Evolutionary conservation across 2,329 filamentous ascomycete species (phyloP).

Genomic region (Fusarium sp.): DNA sequence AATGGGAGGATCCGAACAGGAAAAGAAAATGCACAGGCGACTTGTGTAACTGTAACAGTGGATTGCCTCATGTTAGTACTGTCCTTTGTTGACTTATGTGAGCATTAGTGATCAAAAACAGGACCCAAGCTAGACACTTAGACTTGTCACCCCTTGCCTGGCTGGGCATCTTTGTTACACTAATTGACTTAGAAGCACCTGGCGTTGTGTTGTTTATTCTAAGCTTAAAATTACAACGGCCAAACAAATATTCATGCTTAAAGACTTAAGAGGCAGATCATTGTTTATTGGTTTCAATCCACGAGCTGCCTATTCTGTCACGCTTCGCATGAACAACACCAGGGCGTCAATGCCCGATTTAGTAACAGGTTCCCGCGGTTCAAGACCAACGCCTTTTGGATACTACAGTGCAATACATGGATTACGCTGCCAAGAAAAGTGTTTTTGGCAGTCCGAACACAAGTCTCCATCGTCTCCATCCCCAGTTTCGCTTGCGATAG

Average conservation of each 20-base stretch:
- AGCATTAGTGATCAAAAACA: conserved; percentile 38
- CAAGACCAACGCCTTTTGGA: conserved; percentile 14
- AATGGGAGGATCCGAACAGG: conserved; percentile 1
- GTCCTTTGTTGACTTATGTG: conserved; percentile 32
- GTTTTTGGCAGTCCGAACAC: conserved; percentile 1
- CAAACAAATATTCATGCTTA: conserved; percentile 15
- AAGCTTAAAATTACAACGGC: conserved; percentile 21
- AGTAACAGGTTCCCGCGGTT: conserved; percentile 16
- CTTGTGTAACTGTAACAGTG: conserved; percentile 25
- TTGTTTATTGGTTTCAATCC: background rate
- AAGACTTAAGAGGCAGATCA: background rate
- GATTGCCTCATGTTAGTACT: conserved; percentile 24
- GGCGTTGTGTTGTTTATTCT: conserved; percentile 4
- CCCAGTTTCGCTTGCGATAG: conserved; percentile 3
- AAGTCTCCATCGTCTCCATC: conserved; percentile 2
- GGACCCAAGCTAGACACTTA: too few relatives aligned
- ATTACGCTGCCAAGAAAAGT: conserved; percentile 14
- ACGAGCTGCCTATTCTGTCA: too few relatives aligned
- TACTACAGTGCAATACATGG: conserved; percentile 3
- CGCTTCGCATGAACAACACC: background rate
- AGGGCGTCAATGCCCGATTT: conserved; percentile 1
- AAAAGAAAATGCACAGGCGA: background rate
- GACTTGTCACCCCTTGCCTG: background rate
- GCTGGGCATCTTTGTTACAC: background rate
- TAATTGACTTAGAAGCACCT: background rate